Evolutionary conservation across 345 rosid species (phyloP).

Genomic region (Laguncularia racemosa): DNA sequence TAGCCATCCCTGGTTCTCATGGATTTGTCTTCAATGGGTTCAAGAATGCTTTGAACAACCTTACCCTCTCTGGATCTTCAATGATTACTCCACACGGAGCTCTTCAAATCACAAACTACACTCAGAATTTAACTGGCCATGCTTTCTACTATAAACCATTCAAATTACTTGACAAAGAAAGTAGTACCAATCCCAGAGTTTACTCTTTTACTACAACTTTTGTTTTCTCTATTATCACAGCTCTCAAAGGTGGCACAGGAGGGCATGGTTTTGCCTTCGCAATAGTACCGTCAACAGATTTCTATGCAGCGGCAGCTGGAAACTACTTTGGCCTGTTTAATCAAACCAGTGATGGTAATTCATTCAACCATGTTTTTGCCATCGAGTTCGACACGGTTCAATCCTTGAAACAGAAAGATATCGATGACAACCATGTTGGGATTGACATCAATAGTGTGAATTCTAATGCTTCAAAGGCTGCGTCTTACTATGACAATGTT

Average conservation of each 20-base stretch:
- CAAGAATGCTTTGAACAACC: constrained; percentile 6
- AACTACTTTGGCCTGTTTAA: constrained; percentile 52
- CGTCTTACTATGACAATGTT: constrained; percentile 13
- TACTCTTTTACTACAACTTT: constrained; percentile 41
- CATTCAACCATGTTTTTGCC: constrained; percentile 36
- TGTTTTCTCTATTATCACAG: constrained; percentile 32
- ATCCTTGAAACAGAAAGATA: constrained; percentile 16
- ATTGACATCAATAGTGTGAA: constrained; percentile 44
- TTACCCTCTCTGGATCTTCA: constrained; percentile 22
- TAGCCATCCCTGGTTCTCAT: too few species aligned
- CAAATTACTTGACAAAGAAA: constrained; percentile 14
- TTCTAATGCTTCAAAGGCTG: constrained; percentile 11
- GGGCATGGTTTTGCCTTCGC: constrained; percentile 57
- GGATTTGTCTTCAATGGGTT: constrained; percentile 41
- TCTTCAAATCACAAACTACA: constrained; percentile 36
- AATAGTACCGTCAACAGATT: constrained; percentile 26
- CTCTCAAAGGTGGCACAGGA: constrained; percentile 24
- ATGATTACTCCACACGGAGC: constrained; percentile 22
- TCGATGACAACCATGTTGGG: constrained; percentile 38
- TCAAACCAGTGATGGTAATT: not conserved
- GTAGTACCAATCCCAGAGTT: constrained; percentile 6
- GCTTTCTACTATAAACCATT: constrained; percentile 35
- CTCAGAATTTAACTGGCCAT: constrained; percentile 28
- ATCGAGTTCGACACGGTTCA: constrained; percentile 58
- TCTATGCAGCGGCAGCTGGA: constrained; percentile 20